phyloP scores from a whole-genome alignment of 257 asterid genomes.

The Scutellaria baicalensis region DNA sequence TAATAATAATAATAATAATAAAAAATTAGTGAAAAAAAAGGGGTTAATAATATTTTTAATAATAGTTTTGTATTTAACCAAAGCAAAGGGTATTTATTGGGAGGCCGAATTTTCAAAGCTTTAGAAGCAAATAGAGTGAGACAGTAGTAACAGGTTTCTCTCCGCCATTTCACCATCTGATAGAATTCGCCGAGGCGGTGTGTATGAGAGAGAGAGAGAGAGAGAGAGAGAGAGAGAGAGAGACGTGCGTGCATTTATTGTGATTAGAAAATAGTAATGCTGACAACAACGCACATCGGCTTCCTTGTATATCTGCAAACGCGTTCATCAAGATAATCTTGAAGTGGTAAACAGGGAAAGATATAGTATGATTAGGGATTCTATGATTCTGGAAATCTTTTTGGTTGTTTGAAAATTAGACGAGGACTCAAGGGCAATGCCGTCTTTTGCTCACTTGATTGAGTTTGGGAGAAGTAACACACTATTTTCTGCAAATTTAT shows the following conservation, averaged over 20 bases:
- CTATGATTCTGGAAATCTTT: too few relatives aligned
- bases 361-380: not conserved
- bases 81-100: too few relatives aligned
- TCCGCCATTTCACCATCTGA: not conserved
- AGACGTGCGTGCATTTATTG: not conserved
- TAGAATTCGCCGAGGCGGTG: too few relatives aligned
- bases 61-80: too few relatives aligned
- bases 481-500: not conserved
- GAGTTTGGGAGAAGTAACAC: not conserved
- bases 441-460: too few relatives aligned
- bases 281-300: not conserved
- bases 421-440: constrained; percentile 2
- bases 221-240: not conserved
- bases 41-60: too few relatives aligned
- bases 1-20: too few relatives aligned
- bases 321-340: not conserved
- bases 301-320: not conserved
- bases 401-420: not conserved
- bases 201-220: not conserved
- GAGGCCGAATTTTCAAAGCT: too few relatives aligned
- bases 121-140: too few relatives aligned
- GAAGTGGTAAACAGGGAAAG: not conserved
- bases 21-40: too few relatives aligned
- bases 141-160: not conserved
- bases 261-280: not conserved